Base-by-base conservation (phyloP, 805 yeast genomes). In the Metschnikowia gelsemii region DNA sequence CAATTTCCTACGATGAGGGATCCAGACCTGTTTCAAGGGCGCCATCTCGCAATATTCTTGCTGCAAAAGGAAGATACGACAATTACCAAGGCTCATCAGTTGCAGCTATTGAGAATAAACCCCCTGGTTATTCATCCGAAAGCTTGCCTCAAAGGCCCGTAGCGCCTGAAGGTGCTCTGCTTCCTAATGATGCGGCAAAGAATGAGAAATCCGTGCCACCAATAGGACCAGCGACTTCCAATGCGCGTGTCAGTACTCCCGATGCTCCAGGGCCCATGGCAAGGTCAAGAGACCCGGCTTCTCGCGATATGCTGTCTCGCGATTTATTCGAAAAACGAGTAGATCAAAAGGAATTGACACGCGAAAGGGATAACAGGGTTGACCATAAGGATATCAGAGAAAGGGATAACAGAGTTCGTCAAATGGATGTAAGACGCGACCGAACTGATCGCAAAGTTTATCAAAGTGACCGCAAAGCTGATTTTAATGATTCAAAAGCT, bases 31-130 rank as follows among this genome's bases (percentile, higher is more conserved):
- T 50, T 8, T 26, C 45, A 3, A 45, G 61, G 29, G 19, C 40
- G 2, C 40, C 40, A 3, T 35, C 52, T 13, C 46, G 58, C 34
- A 43, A 43, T n/a, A 27, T 31, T 16, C 49, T 38, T 22, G 38
- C 50, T 9, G 28, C 52, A 3, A 54, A 56, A 21, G 62, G 62
- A 16, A 51, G 68, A 8, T 64, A 63, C 42, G 70, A 66, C 35
- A 51, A 51, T 38, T 67, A 67, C 17, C 30, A 14, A 13, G 23
- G 32, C 13, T 3, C 17, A 17, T 5, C 33, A 3, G 25, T 18
- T 8, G 5, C 37, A 3, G 31, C n/a, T n/a, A 26, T 27, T 21
- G 27, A 19, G 5, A 19, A n/a, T n/a, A n/a, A n/a, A n/a, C n/a
- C n/a, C n/a, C n/a, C n/a, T n/a, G n/a, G n/a, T n/a, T n/a, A n/a